phyloP scores from a whole-genome alignment of 2,329 filamentous ascomycete species.

The Penicillium sp. region DNA sequence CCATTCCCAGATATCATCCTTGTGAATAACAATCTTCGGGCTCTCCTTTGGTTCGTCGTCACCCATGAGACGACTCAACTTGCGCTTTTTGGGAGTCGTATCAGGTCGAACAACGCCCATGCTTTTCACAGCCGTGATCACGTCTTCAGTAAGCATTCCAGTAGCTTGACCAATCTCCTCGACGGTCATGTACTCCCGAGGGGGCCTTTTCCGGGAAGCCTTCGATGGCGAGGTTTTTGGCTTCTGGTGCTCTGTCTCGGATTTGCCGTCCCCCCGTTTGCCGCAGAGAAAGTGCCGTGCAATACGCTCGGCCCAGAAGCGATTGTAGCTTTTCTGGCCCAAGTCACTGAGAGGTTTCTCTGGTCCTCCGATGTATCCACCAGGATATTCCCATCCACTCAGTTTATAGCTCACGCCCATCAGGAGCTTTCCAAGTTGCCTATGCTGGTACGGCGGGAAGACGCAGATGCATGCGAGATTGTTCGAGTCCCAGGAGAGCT shows the following conservation, averaged over 20 bases:
- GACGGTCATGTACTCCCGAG: conserved; percentile 64
- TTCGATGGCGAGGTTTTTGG: conserved; percentile 34
- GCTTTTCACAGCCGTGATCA: conserved; percentile 75
- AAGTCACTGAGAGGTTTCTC: conserved; percentile 92
- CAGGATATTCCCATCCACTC: conserved; percentile 71
- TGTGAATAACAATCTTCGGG: conserved; percentile 57
- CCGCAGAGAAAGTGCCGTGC: conserved; percentile 66
- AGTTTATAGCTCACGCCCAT: conserved; percentile 96
- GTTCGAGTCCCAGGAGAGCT: conserved; percentile 98
- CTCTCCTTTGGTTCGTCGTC: conserved; percentile 35
- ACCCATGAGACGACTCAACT: conserved; percentile 44
- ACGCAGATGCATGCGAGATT: conserved; percentile 96
- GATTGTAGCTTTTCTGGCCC: conserved; percentile 79
- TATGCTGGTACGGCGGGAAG: conserved; percentile 94
- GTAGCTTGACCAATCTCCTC: conserved; percentile 76
- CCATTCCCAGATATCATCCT: conserved; percentile 69
- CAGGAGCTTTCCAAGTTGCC: conserved; percentile 82
- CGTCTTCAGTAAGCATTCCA: conserved; percentile 85
- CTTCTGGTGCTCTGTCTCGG: conserved; percentile 39
- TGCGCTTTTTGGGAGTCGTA: conserved; percentile 60
- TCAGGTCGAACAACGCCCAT: conserved; percentile 72
- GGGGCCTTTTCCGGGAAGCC: conserved; percentile 51
- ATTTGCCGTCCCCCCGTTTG: conserved; percentile 34
- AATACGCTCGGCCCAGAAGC: conserved; percentile 87
- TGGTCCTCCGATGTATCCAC: conserved; percentile 80